Evolutionary conservation across 768 basidiomycete species (phyloP), one percentile per base, ranked within the genome.

Genomic region (Rhizopogon roseolus): DNA sequence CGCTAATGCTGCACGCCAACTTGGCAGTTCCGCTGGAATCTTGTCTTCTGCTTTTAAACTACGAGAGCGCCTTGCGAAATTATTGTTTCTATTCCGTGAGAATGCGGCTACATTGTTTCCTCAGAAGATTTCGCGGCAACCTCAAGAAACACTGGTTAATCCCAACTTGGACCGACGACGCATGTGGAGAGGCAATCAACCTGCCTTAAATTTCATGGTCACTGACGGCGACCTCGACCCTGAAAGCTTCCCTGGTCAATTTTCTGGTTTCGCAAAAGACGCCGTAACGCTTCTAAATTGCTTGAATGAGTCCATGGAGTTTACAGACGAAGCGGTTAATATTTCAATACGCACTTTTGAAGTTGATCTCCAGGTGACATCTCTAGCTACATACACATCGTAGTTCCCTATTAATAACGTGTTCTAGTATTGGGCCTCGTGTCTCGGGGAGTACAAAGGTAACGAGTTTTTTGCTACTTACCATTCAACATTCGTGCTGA

Each of bases 71-170:
- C 69, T 82, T 27, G 71, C 76, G 4, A 78, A 78, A 54, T 73
- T 81, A 9, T 61, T 78, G 28, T 77, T 73, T 54, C 66, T 81
- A 27, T 81, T 82, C 60, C 75, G 77, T 40, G 77, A 80, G 57
- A 81, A 81, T 53, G 80, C 80, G n/a, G 78, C 81, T 22, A 76
- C 75, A 39, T 67, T 82, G n/a, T 76, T 81, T 54, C 80, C 81
- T 39, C 72, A 76, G 46, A 79, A 76, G 57, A 67, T 81, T 41
- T 52, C 57, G 22, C 67, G 71, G 39, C 73, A 74, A 50, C 64
- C 72, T 13, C 68, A 64, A 17, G 76, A 77, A 27, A 62, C 69
- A 1, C 64, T 71, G 36, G 66, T 74, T 11, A 73, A 70, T 40
- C 69, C 75, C 27, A 67, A 68, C 53, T 59, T 58, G 64, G 64